Evolutionary conservation across 495 filamentous ascomycete species (phyloP), one percentile per base, ranked within the genome.

Genomic region (Penicillium steckii): DNA sequence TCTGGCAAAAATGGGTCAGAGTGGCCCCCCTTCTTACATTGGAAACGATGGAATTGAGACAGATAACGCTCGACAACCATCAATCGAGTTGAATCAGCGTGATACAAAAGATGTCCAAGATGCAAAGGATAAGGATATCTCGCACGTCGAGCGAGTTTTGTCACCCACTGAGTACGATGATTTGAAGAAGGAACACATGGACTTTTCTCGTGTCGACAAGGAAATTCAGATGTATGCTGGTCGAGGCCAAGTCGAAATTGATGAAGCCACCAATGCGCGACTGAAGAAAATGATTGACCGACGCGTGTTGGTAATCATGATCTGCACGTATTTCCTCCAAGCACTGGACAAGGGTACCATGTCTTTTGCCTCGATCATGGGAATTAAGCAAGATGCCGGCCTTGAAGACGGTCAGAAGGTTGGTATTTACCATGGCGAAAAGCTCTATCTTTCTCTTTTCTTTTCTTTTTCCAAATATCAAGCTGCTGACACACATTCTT

Each of bases 291-390:
- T 83, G 70, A 85, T 84, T 38, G 82, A 84, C 52, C 63, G 67
- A 18, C 74, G 78, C 42, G 55, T 85, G 17, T 69, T 84, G 64
- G 73, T 80, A 0, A 65, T 79, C 35, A 74, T 75, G 71, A 69
- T 75, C 33, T 44, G 50, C 29, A 75, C 72, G 1, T 89, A 89
- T 64, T 89, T 89, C 58, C 65, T 88, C 2, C 86, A 89, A 46
- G 83, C 85, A n/a, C 73, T 89, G 25, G 84, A 87, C 56, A 88
- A 89, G 67, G 85, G 85, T 8, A 87, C 84, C 1, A 62, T 89
- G 71, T 82, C 80, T 3, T 88, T 87, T 59, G 76, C 85, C 4
- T 83, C 85, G 15, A 86, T 87, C 44, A 88, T 89, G 85, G 83
- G 82, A 2, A 79, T 89, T 27, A 68, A 72, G 1, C 61, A 70